phyloP scores from a whole-genome alignment of 2,329 filamentous ascomycete genomes.

The Colletotrichum graminicola region DNA sequence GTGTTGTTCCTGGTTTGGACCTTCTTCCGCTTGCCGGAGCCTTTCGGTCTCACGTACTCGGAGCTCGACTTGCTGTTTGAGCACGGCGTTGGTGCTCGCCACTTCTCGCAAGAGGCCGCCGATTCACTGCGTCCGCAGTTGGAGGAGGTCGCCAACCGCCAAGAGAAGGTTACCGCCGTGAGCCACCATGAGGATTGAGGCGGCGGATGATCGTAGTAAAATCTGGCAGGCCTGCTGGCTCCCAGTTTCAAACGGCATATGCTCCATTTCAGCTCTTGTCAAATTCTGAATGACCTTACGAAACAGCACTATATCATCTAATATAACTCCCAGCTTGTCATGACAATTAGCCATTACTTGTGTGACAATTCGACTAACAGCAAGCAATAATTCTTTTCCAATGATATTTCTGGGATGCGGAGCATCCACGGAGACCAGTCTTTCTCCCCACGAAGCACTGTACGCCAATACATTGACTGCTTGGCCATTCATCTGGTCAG shows the following conservation, averaged over 20 bases:
- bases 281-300: neutral
- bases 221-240: neutral
- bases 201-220: neutral
- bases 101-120: conserved; percentile 40
- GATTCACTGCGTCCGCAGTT: conserved; percentile 39
- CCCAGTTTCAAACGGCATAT: neutral
- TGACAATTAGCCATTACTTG: neutral
- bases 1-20: conserved; percentile 48
- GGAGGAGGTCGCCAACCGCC: conserved; percentile 42
- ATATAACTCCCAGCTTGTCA: neutral
- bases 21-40: conserved; percentile 49
- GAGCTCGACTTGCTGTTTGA: conserved; percentile 48
- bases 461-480: no score
- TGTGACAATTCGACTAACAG: neutral
- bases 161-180: conserved; percentile 34
- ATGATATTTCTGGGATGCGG: no score
- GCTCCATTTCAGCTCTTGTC: no score
- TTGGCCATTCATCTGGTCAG: no score
- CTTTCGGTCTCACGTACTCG: conserved; percentile 45
- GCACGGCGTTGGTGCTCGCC: conserved; percentile 42
- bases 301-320: neutral
- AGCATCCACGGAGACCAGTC: no score
- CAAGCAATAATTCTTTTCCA: neutral
- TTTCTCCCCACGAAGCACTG: no score
- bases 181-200: conserved; percentile 35